Percentiles rank a stretch among this genome's conserved stretches.
Conservation (phyloP, 164 flowering plant species). For the Tinospora cordifolia region DNA sequence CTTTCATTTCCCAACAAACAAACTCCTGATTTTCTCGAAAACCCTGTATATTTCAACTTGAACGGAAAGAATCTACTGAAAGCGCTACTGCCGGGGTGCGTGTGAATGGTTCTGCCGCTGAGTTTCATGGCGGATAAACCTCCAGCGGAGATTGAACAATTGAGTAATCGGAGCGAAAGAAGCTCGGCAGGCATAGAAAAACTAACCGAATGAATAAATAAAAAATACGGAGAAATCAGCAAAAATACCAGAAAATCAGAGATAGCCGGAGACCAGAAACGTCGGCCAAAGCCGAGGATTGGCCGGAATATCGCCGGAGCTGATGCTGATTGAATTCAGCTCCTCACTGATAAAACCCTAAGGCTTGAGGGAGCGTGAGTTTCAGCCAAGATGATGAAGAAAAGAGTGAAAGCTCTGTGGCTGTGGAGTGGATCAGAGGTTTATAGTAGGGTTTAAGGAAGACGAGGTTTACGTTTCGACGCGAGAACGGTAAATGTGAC, state of each 20-base stretch:
- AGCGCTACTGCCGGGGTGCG: conserved; percentile 19
- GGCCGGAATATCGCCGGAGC: background rate
- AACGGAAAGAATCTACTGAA: conserved; percentile 40
- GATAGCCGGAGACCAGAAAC: background rate
- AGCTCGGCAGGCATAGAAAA: conserved; percentile 42
- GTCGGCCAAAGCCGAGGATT: background rate
- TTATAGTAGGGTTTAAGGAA: conserved; percentile 8
- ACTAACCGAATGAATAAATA: background rate
- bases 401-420: background rate
- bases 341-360: background rate
- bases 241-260: background rate
- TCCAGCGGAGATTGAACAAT: conserved; percentile 20
- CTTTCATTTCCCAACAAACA: background rate
- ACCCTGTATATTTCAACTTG: conserved; percentile 24
- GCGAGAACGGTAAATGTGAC: background rate
- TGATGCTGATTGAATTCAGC: background rate
- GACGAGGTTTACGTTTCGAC: background rate
- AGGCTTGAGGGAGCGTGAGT: background rate
- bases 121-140: conserved; percentile 23
- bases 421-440: background rate
- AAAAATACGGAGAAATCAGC: background rate
- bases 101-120: conserved; percentile 14
- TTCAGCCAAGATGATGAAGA: background rate
- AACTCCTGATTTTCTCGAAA: conserved; percentile 7
- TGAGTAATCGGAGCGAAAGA: conserved; percentile 31